These are phyloP conservation scores for Omphalotus guepiniiformis DNA, from an alignment of 768 basidiomycete genomes.

Conservation along the genomic window DNA sequence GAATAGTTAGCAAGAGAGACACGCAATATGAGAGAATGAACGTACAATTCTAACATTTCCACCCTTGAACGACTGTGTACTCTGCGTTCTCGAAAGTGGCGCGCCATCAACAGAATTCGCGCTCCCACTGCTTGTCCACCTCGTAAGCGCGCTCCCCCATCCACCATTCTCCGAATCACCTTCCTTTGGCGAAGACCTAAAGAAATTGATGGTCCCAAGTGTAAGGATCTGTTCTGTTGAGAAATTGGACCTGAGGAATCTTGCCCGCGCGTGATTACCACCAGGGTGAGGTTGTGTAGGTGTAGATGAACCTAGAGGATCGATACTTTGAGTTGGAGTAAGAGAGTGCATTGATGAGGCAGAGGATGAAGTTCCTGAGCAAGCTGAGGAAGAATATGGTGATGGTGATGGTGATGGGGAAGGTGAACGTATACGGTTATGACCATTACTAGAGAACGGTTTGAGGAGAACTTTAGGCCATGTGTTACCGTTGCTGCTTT, in stretches of 20 bases:
- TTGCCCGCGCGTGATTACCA: not conserved
- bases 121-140: constrained; percentile 17
- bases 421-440: no score
- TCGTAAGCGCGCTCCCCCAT: constrained; percentile 1
- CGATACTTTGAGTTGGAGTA: constrained; percentile 8
- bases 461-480: no score
- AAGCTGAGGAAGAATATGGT: constrained; percentile 5
- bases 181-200: constrained; percentile 15
- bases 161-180: constrained; percentile 3
- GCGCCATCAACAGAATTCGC: constrained; percentile 4
- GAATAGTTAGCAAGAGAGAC: not conserved
- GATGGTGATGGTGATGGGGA: not conserved
- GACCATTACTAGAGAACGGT: no score
- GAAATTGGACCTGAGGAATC: not conserved
- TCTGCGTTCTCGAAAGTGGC: constrained; percentile 15
- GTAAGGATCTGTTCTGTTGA: constrained; percentile 25
- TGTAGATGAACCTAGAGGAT: constrained; percentile 1
- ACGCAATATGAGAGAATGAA: not conserved
- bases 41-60: constrained; percentile 7
- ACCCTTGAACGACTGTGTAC: constrained; percentile 11
- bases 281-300: constrained; percentile 1
- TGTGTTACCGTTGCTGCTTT: no score
- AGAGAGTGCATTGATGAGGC: constrained; percentile 8
- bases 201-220: constrained; percentile 24
- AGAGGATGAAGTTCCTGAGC: constrained; percentile 4